These are phyloP conservation scores for Cadophora malorum DNA, from an alignment of 2,329 filamentous ascomycete species.

Conservation along the genomic window DNA sequence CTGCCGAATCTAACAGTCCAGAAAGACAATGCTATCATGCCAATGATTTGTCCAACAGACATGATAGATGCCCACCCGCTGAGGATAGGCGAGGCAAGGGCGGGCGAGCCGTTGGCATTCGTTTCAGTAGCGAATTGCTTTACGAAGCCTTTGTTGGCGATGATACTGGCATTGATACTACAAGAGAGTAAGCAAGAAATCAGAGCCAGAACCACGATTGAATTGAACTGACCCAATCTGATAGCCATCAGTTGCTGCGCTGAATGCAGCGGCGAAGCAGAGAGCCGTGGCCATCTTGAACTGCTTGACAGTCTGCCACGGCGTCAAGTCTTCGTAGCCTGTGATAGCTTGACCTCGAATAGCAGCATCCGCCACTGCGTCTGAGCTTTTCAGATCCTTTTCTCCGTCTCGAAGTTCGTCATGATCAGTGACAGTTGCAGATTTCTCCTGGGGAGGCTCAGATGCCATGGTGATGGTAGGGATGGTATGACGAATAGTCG, in stretches of 20 bases:
- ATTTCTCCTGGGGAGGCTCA: neutral
- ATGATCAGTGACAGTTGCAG: neutral
- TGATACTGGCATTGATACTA: neutral
- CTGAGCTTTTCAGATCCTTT: neutral
- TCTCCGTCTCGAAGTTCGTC: neutral
- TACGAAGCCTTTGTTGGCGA: neutral
- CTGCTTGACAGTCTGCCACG: neutral
- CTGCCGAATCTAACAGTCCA: constrained; percentile 42
- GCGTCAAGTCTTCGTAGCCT: neutral
- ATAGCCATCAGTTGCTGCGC: neutral
- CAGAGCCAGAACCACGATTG: neutral
- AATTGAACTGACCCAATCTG: neutral
- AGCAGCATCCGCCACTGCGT: neutral
- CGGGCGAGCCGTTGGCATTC: constrained; percentile 32
- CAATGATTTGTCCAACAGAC: constrained; percentile 32
- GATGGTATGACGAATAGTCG: neutral
- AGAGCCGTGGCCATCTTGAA: neutral
- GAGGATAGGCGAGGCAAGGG: constrained; percentile 21
- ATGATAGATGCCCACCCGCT: constrained; percentile 25
- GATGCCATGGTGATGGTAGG: neutral
- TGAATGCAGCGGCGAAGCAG: neutral
- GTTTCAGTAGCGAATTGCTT: constrained; percentile 16
- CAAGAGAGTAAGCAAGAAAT: neutral
- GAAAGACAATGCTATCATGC: constrained; percentile 26
- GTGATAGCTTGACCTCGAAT: neutral